Conservation (phyloP, 2,329 filamentous ascomycete species). For the Penicillium sp. region DNA sequence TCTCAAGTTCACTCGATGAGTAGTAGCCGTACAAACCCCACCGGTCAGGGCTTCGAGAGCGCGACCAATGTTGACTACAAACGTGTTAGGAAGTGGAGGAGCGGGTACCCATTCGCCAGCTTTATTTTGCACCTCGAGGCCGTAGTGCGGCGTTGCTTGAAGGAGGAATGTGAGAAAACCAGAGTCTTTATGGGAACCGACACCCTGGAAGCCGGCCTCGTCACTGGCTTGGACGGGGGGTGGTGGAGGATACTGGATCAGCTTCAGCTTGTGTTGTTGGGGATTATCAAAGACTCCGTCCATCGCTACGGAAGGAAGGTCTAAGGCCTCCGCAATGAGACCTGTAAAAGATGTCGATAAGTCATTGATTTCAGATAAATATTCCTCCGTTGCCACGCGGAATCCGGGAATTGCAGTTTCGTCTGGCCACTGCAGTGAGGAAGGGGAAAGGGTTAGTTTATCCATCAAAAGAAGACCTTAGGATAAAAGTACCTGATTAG, state of each 20-base stretch:
- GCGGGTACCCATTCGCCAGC: conserved; percentile 52
- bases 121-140: conserved; percentile 55
- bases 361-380: conserved; percentile 31
- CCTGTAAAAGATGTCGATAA: conserved; percentile 32
- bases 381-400: conserved; percentile 34
- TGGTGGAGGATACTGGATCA: conserved; percentile 52
- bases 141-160: conserved; percentile 49
- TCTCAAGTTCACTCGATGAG: conserved; percentile 39
- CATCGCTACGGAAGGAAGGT: conserved; percentile 33
- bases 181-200: conserved; percentile 54
- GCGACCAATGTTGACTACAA: conserved; percentile 56
- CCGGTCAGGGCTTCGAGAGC: conserved; percentile 41
- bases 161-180: conserved; percentile 55
- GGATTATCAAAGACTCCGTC: conserved; percentile 39
- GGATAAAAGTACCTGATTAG: conserved; percentile 35
- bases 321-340: conserved; percentile 40
- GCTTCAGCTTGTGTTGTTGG: conserved; percentile 40
- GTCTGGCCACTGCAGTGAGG: conserved; percentile 37
- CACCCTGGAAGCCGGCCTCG: conserved; percentile 41
- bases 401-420: conserved; percentile 36
- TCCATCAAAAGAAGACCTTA: not conserved
- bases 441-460: not conserved
- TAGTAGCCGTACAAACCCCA: conserved; percentile 42
- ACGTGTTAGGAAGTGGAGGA: conserved; percentile 47
- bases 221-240: conserved; percentile 22